Percentiles rank a stretch among this genome's conserved stretches.
Evolutionary conservation across 345 rosid genomes (phyloP).

Genomic region (Triadica sebifera): DNA sequence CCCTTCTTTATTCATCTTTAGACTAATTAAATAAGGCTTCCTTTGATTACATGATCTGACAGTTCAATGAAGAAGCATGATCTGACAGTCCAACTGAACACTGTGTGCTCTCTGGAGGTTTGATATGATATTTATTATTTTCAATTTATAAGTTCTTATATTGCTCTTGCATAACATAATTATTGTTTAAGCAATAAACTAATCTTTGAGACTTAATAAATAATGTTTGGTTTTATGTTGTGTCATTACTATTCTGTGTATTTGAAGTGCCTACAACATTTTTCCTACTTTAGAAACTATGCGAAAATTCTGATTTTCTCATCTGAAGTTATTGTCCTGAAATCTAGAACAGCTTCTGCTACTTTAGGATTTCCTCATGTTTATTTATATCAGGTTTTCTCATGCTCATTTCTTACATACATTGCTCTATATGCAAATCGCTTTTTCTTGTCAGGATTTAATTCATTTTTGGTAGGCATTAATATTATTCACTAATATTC

Average conservation of each 20-base stretch:
- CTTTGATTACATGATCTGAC: conserved; percentile 26
- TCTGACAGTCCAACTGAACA: conserved; percentile 52
- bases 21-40: background rate
- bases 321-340: background rate
- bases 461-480: background rate
- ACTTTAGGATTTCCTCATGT: too few relatives aligned
- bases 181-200: background rate
- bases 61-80: conserved; percentile 59
- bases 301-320: too few relatives aligned
- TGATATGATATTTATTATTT: background rate
- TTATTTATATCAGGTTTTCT: background rate
- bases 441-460: background rate
- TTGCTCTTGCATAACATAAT: background rate
- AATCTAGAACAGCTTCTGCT: background rate
- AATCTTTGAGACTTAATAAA: background rate
- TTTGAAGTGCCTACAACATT: background rate
- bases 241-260: too few relatives aligned
- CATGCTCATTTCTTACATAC: background rate
- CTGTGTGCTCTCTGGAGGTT: conserved; percentile 68
- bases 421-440: background rate
- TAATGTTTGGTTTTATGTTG: background rate
- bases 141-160: background rate
- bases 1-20: background rate
- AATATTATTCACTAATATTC: background rate
- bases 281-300: background rate